Percentiles rank a stretch among this genome's conserved stretches.
These are phyloP conservation scores for Arctium lappa DNA, from an alignment of 129 eudicot genomes.

Conservation along the genomic window DNA sequence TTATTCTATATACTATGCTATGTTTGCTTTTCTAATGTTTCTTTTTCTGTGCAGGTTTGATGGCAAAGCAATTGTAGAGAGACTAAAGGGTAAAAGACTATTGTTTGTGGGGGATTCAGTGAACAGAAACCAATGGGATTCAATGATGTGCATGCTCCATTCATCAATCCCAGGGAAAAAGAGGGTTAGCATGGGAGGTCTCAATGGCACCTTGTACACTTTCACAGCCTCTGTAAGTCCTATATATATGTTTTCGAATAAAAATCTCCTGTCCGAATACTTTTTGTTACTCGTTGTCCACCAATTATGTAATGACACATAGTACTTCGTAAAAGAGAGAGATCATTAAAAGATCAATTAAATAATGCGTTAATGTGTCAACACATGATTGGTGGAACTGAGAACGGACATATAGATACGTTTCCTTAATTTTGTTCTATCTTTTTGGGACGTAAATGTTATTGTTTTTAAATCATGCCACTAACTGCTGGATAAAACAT, in stretches of 20 bases:
- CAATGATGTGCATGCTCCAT: constrained; percentile 65
- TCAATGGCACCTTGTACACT: constrained; percentile 37
- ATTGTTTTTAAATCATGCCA: background rate
- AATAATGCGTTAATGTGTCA: background rate
- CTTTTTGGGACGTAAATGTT: background rate
- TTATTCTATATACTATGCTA: background rate
- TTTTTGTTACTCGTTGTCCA: background rate
- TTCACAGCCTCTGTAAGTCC: constrained; percentile 47
- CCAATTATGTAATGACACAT: background rate
- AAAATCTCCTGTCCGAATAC: background rate
- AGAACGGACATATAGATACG: background rate
- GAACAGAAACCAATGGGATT: constrained; percentile 72
- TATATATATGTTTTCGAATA: background rate
- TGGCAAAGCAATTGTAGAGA: constrained; percentile 48
- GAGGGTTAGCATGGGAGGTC: constrained; percentile 30
- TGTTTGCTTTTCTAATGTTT: background rate
- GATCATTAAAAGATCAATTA: too few species aligned
- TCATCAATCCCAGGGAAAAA: constrained; percentile 37
- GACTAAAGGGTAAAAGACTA: constrained; percentile 54
- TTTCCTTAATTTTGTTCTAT: background rate
- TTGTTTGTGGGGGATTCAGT: constrained; percentile 76
- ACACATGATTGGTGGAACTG: background rate
- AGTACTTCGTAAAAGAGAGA: background rate
- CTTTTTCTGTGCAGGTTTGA: constrained; percentile 41
- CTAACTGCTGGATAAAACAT: background rate